These are phyloP conservation scores for Platanthera zijinensis DNA, from an alignment of 106 monocot species.

Conservation along the genomic window DNA sequence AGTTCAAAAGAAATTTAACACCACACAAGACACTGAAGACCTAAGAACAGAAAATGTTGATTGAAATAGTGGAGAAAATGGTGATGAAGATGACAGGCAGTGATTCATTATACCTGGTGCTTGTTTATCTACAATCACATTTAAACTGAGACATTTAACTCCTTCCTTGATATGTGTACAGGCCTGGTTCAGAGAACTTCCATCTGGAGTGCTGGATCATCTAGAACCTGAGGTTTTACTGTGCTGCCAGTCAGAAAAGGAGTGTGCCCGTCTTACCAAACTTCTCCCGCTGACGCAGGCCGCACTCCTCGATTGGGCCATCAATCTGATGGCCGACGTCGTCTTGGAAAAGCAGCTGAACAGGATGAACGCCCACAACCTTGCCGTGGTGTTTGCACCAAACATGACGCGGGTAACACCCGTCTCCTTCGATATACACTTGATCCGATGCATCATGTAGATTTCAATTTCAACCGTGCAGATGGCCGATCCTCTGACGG, in stretches of 20 bases:
- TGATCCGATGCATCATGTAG: neutral
- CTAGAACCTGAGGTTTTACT: constrained; percentile 49
- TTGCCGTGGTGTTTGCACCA: constrained; percentile 69
- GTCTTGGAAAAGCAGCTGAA: constrained; percentile 49
- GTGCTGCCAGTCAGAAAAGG: constrained; percentile 63
- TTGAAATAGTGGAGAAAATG: neutral
- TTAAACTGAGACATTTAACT: neutral
- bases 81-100: neutral
- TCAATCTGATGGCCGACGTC: constrained; percentile 74
- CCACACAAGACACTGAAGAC: neutral
- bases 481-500: constrained; percentile 4
- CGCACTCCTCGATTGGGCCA: constrained; percentile 63
- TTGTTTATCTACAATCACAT: neutral
- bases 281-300: constrained; percentile 45
- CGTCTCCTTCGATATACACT: neutral
- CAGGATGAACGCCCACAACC: constrained; percentile 68
- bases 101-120: neutral
- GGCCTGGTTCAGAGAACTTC: constrained; percentile 83
- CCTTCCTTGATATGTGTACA: neutral
- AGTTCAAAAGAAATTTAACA: neutral
- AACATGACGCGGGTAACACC: constrained; percentile 56
- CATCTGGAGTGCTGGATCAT: constrained; percentile 52
- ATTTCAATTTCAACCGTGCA: neutral
- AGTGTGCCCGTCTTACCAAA: constrained; percentile 40
- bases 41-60: neutral